These are phyloP conservation scores for Spathaspora girioi DNA, from an alignment of 805 yeast species.

Conservation along the genomic window DNA sequence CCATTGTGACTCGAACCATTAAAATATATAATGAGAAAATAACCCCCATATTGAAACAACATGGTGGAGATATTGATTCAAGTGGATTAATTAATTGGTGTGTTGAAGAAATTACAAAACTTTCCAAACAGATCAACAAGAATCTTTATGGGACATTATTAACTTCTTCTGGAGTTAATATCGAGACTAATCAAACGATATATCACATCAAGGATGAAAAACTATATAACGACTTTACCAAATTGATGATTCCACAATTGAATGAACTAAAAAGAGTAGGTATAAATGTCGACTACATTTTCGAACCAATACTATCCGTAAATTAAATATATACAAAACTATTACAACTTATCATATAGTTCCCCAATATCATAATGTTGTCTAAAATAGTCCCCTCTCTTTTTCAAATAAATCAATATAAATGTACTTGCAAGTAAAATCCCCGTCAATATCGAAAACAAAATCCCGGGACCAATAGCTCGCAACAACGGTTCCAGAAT, in stretches of 20 bases:
- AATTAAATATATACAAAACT: neutral
- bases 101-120: slow-evolving; percentile 56
- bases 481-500: slow-evolving; percentile 64
- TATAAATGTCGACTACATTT: slow-evolving; percentile 68
- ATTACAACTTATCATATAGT: slow-evolving; percentile 49
- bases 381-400: slow-evolving; percentile 58
- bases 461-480: slow-evolving; percentile 70
- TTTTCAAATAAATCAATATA: slow-evolving; percentile 46
- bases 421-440: slow-evolving; percentile 43
- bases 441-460: slow-evolving; percentile 65
- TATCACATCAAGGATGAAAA: slow-evolving; percentile 29
- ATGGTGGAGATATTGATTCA: slow-evolving; percentile 36
- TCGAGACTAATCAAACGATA: slow-evolving; percentile 21
- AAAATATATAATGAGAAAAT: slow-evolving; percentile 46
- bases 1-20: slow-evolving; percentile 53
- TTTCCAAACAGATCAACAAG: slow-evolving; percentile 57
- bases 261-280: slow-evolving; percentile 61
- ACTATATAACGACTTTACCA: slow-evolving; percentile 52
- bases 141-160: slow-evolving; percentile 64
- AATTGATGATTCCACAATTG: slow-evolving; percentile 55
- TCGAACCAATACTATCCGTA: slow-evolving; percentile 38
- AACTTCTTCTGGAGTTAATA: slow-evolving; percentile 19
- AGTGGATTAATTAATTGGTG: slow-evolving; percentile 77
- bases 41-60: slow-evolving; percentile 38
- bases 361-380: slow-evolving; percentile 56